Conservation (phyloP, 2,329 filamentous ascomycete genomes). For the Trichoderma koningiopsis region DNA sequence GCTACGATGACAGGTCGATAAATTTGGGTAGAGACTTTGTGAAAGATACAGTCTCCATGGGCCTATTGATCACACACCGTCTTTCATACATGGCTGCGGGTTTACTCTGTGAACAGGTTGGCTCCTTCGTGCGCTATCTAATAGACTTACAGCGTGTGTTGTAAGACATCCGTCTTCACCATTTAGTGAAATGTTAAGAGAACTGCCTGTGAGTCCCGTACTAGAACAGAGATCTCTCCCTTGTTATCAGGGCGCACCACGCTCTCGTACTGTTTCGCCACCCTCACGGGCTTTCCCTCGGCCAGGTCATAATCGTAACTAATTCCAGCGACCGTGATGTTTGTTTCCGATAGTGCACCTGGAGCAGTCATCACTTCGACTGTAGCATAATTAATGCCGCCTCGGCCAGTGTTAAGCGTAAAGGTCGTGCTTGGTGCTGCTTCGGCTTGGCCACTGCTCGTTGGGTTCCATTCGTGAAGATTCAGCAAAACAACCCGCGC, state of each 20-base stretch:
- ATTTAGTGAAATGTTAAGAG: constrained; percentile 19
- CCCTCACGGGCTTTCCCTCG: constrained; percentile 11
- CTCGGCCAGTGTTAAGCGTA: neutral
- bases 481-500: constrained; percentile 7
- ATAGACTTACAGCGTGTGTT: no score
- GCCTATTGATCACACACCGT: neutral
- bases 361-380: constrained; percentile 21
- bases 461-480: constrained; percentile 21
- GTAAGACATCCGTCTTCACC: neutral
- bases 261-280: constrained; percentile 2
- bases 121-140: no score
- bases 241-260: neutral
- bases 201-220: constrained; percentile 15
- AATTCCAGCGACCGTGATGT: constrained; percentile 22
- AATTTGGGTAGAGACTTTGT: neutral
- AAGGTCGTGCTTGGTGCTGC: constrained; percentile 2
- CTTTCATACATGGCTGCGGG: neutral
- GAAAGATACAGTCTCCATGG: neutral
- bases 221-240: constrained; percentile 2
- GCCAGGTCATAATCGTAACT: constrained; percentile 21
- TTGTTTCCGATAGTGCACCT: constrained; percentile 16
- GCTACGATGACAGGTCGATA: neutral
- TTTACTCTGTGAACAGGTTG: no score
- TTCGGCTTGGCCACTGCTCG: neutral
- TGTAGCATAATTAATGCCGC: constrained; percentile 17